These are phyloP conservation scores for Inga leiocalycina DNA, from an alignment of 306 rosid species.

Conservation along the genomic window DNA sequence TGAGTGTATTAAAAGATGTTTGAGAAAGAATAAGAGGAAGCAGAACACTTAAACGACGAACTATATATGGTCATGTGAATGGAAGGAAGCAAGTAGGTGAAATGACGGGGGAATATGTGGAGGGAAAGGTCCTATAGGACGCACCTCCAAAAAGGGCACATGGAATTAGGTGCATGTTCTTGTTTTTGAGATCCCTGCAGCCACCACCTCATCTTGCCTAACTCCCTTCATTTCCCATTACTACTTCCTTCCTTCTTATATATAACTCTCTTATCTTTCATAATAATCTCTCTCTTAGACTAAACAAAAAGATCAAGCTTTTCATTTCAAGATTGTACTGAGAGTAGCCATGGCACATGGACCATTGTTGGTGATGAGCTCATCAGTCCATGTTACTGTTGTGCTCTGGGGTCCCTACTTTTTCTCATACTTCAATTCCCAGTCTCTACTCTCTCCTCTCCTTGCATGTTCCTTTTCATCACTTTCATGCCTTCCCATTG, in stretches of 20 bases:
- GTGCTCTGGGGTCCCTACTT: background rate
- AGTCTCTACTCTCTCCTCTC: background rate
- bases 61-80: background rate
- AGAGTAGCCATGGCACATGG: constrained; percentile 44
- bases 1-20: background rate
- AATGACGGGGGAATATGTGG: constrained; percentile 29
- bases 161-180: constrained; percentile 49
- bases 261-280: background rate
- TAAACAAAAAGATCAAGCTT: background rate
- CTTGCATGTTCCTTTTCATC: constrained; percentile 10
- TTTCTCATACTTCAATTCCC: constrained; percentile 20
- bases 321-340: background rate
- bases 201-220: constrained; percentile 21
- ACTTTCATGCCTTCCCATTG: background rate
- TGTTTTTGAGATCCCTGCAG: constrained; percentile 25
- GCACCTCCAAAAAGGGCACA: constrained; percentile 46
- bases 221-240: constrained; percentile 5
- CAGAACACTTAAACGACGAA: background rate
- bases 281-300: background rate
- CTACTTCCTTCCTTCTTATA: background rate
- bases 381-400: constrained; percentile 38
- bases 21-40: background rate
- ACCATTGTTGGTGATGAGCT: constrained; percentile 27
- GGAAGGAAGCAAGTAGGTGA: constrained; percentile 1
- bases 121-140: constrained; percentile 21